Conservation (phyloP, 441 rosid genomes). For the Populus tomentosa region DNA sequence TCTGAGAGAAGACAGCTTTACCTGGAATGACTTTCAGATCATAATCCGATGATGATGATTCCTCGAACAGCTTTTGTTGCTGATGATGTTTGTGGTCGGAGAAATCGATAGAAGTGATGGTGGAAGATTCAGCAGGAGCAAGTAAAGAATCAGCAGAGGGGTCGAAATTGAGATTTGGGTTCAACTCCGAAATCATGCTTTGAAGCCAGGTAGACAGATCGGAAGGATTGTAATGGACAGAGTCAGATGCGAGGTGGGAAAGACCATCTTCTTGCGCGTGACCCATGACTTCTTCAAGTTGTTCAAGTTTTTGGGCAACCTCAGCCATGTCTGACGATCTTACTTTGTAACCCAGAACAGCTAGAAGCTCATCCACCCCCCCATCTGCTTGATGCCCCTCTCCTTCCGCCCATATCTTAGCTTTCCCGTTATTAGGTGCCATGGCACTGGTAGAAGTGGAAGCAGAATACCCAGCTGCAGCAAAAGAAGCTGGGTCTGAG, state of each 20-base stretch:
- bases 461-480: neutral
- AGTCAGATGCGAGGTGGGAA: conserved; percentile 54
- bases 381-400: conserved; percentile 23
- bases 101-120: conserved; percentile 33
- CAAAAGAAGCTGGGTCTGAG: conserved; percentile 9
- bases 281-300: conserved; percentile 62
- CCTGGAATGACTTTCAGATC: conserved; percentile 81
- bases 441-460: neutral
- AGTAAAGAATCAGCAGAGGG: no score
- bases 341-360: conserved; percentile 75
- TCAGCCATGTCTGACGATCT: conserved; percentile 77
- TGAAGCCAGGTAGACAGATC: no score
- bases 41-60: conserved; percentile 42
- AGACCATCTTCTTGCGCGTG: conserved; percentile 51
- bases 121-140: conserved; percentile 39
- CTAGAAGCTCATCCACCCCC: conserved; percentile 78
- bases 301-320: conserved; percentile 78
- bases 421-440: conserved; percentile 18
- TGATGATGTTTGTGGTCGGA: neutral
- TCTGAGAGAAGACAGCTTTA: conserved; percentile 42
- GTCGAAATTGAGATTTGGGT: no score
- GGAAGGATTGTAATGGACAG: no score
- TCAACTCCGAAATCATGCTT: no score
- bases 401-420: conserved; percentile 37
- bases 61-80: conserved; percentile 12